Evolutionary conservation across 192 early-diverging fungal species (phyloP), one percentile per base, ranked within the genome.

Genomic region (Fimicolochytrium jonesii): DNA sequence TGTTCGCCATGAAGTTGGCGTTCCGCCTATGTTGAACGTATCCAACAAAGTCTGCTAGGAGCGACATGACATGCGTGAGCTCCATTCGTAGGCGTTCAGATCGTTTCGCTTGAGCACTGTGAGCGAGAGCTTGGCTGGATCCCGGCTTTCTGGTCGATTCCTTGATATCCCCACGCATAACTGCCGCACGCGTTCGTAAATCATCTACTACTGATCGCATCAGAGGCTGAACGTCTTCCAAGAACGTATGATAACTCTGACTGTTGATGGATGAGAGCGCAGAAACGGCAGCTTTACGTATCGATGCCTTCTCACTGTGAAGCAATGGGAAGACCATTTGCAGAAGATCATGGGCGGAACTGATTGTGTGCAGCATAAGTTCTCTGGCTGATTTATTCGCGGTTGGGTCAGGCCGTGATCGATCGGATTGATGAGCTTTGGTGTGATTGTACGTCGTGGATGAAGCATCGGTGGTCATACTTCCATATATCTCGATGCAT

Each of bases 41-140:
- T 20, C 77, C 43, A 28, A 91, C 74, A 45, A 87, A 87, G 39
- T 85, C 76, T 0, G 88, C 85, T 0, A 90, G 84, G 22, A 88
- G 57, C 26, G 84, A 79, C 11, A 90, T 60, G 1, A 94, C 72
- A 45, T 92, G 87, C 34, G 88, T 84, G 18, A 92, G 56, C 43
- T 88, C 87, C 22, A 78, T 81, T 4, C 89, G 79, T 20, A 91
- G 66, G 7, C 87, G 80, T 54, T 94, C 90, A 15, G 78, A 59
- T 51, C 81, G 84, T 52, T 77, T 81, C 41, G 60, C 37, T 50
- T 70, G 68, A 2, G 53, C 45, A 17, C 30, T 57, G 30, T 60
- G 59, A 53, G 45, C 50, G 10, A 69, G 33, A 66, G 77, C 28
- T 82, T 87, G 62, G 72, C 76, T 43, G 77, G 77, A 64, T 77